These are phyloP conservation scores for Deakozyma indianensis DNA, from an alignment of 805 yeast genomes.

Conservation along the genomic window DNA sequence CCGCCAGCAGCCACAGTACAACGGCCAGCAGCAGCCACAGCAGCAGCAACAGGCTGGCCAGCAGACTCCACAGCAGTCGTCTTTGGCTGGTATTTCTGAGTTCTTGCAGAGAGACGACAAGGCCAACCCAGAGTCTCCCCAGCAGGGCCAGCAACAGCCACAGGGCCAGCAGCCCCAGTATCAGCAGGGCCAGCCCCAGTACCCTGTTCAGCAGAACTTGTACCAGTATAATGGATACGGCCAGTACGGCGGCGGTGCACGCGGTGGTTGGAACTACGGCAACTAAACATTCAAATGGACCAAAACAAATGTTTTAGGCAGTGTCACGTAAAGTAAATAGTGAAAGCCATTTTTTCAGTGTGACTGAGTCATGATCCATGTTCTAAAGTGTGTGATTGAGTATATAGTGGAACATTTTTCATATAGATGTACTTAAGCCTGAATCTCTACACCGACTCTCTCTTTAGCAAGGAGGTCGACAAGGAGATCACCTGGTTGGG, in stretches of 20 bases:
- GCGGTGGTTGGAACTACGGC: slow-evolving; percentile 14
- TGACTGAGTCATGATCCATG: too few relatives aligned
- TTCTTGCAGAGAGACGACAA: slow-evolving; percentile 12
- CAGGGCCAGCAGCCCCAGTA: slow-evolving; percentile 11
- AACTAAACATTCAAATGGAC: slow-evolving; percentile 2
- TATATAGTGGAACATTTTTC: too few relatives aligned
- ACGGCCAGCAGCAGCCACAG: slow-evolving; percentile 13
- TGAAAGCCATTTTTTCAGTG: too few relatives aligned
- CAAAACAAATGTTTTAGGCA: background rate
- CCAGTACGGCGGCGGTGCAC: slow-evolving; percentile 13
- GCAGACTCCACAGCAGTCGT: slow-evolving; percentile 6
- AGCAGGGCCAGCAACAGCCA: slow-evolving; percentile 16
- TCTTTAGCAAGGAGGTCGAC: slow-evolving; percentile 27
- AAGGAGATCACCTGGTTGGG: slow-evolving; percentile 26
- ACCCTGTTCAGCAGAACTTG: slow-evolving; percentile 14
- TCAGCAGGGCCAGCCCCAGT: slow-evolving; percentile 13
- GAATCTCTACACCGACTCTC: slow-evolving; percentile 28
- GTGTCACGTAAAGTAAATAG: background rate
- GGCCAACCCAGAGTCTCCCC: slow-evolving; percentile 13
- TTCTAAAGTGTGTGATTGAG: too few relatives aligned
- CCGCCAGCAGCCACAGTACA: slow-evolving; percentile 9
- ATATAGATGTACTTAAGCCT: slow-evolving; percentile 15
- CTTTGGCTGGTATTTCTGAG: slow-evolving; percentile 11
- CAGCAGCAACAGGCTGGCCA: slow-evolving; percentile 17
- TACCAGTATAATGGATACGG: slow-evolving; percentile 16